Evolutionary conservation across 2,329 filamentous ascomycete genomes (phyloP), one percentile per base, ranked within the genome.

Genomic region (Colletotrichum camelliae): DNA sequence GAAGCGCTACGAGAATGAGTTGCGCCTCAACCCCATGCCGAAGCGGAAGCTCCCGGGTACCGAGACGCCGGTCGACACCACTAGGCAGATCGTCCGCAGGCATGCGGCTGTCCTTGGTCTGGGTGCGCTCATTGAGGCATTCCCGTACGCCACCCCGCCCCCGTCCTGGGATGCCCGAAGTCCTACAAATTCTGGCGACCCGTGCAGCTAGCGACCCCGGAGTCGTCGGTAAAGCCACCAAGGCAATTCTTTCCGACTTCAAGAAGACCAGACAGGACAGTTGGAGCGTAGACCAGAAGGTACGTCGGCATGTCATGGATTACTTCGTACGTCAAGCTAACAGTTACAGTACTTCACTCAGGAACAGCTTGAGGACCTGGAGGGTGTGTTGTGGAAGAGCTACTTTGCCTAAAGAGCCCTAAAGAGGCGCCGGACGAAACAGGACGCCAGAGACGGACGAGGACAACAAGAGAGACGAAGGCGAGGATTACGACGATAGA

Each of bases 211-310:
- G 92, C 62, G 97, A 99, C 81, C 93, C 95, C 0, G 97, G 97
- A 1, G 93, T 97, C 74, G 96, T 99, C 70, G 97, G 97, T 4
- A 98, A 98, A 86, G 97, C 96, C 75, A 97, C 98, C 13, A 99
- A 99, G 90, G 91, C 91, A 21, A 96, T 98, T 43, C 88, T 99
- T 78, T 96, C 96, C 77, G 97, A 99, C 81, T 99, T 99, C 89
- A 99, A 99, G 88, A 99, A 99, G 91, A 99, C 97, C 61, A 93
- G 97, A 83, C 97, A 99, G 85, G 97, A 99, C 88, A 99, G 96
- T 79, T 99, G 97, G 97, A 94, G 94, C 81, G 96, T 98, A 76
- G 97, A 99, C 87, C 95, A 98, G 80, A 98, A 98, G 94, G 97
- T 98, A 87, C 85, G 92, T 85, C 72, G 65, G 75, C 35, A 35